Evolutionary conservation across 805 yeast genomes (phyloP).

Genomic region (Candida mattraensis): DNA sequence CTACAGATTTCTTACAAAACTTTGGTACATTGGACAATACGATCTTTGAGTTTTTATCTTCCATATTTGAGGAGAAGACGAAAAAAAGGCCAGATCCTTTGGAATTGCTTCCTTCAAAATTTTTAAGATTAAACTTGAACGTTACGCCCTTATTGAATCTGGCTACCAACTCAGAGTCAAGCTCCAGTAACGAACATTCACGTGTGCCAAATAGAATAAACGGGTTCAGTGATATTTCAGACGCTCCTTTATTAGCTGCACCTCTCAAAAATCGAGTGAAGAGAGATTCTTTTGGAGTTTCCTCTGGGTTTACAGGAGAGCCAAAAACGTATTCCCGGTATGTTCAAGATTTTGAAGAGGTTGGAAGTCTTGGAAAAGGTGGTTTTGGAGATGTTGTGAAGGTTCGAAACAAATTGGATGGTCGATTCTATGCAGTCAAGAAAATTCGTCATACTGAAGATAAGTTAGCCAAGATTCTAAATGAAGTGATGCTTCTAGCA

Average conservation of each 20-base stretch:
- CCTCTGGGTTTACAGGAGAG: slow-evolving; percentile 20
- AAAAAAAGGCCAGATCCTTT: slow-evolving; percentile 79
- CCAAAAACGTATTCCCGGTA: slow-evolving; percentile 60
- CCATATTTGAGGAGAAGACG: slow-evolving; percentile 63
- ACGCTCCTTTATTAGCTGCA: slow-evolving; percentile 15
- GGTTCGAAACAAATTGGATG: slow-evolving; percentile 90
- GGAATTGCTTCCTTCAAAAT: slow-evolving; percentile 81
- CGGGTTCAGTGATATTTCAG: slow-evolving; percentile 24
- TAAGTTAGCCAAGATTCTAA: slow-evolving; percentile 75
- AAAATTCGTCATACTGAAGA: slow-evolving; percentile 82
- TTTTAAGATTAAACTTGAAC: slow-evolving; percentile 69
- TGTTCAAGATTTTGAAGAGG: slow-evolving; percentile 92
- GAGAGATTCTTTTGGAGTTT: slow-evolving; percentile 31
- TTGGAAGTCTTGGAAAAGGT: slow-evolving; percentile 87
- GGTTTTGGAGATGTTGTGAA: slow-evolving; percentile 99
- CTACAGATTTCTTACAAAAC: slow-evolving; percentile 57
- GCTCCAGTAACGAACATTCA: slow-evolving; percentile 1
- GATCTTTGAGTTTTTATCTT: slow-evolving; percentile 62
- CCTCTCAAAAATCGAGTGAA: slow-evolving; percentile 15
- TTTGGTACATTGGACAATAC: slow-evolving; percentile 45
- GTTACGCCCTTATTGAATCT: slow-evolving; percentile 30
- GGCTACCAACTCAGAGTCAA: slow-evolving; percentile 1
- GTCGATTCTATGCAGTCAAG: slow-evolving; percentile 91
- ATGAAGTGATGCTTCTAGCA: slow-evolving; percentile 90
- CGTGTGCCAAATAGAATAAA: slow-evolving; percentile 1